A percentile compares a stretch with the other conserved stretches of the same genome.
phyloP scores from a whole-genome alignment of 2,329 filamentous ascomycete species.

The Cercospora brassicicola region DNA sequence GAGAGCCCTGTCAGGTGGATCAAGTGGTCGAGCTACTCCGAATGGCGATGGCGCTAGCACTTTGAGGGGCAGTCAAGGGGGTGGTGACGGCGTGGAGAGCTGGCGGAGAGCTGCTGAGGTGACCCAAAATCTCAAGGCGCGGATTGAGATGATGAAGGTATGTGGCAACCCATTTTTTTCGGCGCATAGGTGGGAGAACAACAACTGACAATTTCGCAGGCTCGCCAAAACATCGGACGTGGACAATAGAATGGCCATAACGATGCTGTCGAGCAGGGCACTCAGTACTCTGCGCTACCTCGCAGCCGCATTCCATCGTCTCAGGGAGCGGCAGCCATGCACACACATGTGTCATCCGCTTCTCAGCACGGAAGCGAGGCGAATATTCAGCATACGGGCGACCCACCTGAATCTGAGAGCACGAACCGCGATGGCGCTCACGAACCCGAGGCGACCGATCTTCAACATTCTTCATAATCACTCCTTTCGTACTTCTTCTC shows the following conservation, averaged over 20 bases:
- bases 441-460: neutral
- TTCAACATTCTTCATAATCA: neutral
- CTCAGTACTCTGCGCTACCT: neutral
- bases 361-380: neutral
- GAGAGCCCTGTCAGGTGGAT: slow-evolving; percentile 29
- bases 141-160: slow-evolving; percentile 98
- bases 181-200: neutral
- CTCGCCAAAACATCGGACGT: slow-evolving; percentile 32
- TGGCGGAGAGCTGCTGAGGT: slow-evolving; percentile 98
- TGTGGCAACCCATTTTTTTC: neutral
- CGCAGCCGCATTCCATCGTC: neutral
- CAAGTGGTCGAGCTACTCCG: slow-evolving; percentile 52
- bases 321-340: neutral
- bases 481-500: slow-evolving; percentile 4
- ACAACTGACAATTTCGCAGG: slow-evolving; percentile 18
- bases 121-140: slow-evolving; percentile 92
- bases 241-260: slow-evolving; percentile 22
- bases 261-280: neutral
- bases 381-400: neutral
- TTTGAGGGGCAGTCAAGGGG: slow-evolving; percentile 13
- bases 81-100: slow-evolving; percentile 70
- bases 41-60: slow-evolving; percentile 10
- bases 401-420: neutral
- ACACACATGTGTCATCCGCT: neutral
- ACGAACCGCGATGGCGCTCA: neutral